phyloP scores from a whole-genome alignment of 768 basidiomycete species.

The Russula olivacea region DNA sequence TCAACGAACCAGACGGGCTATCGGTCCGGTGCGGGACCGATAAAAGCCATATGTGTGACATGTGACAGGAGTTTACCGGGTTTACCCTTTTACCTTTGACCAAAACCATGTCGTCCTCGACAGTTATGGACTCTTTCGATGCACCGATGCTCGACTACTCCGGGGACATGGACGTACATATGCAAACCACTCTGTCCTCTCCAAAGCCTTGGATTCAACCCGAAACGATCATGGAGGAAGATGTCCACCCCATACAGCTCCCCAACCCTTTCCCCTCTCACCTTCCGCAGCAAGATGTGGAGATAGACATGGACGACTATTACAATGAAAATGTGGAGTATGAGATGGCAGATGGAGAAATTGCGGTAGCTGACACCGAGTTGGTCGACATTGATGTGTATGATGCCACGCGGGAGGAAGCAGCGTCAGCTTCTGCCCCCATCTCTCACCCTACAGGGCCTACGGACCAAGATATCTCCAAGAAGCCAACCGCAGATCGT shows the following conservation, averaged over 20 bases:
- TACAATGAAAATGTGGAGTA: conserved; percentile 24
- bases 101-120: conserved; percentile 21
- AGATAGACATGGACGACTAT: conserved; percentile 26
- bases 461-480: conserved; percentile 1
- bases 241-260: conserved; percentile 13
- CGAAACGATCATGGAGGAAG: conserved; percentile 26
- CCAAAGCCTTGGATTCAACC: conserved; percentile 24
- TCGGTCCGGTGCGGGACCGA: neutral
- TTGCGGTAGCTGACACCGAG: conserved; percentile 14
- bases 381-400: conserved; percentile 24
- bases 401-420: conserved; percentile 23
- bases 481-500: neutral
- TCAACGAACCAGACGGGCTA: neutral
- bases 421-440: neutral
- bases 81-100: neutral
- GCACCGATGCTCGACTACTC: conserved; percentile 26
- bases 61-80: neutral
- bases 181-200: conserved; percentile 25
- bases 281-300: conserved; percentile 24
- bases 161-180: conserved; percentile 23
- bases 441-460: conserved; percentile 4
- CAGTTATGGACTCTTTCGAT: conserved; percentile 25
- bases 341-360: conserved; percentile 25
- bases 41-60: neutral
- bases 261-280: conserved; percentile 10